phyloP scores from a whole-genome alignment of 139 green algal species.

The Dunaliella sp. region DNA sequence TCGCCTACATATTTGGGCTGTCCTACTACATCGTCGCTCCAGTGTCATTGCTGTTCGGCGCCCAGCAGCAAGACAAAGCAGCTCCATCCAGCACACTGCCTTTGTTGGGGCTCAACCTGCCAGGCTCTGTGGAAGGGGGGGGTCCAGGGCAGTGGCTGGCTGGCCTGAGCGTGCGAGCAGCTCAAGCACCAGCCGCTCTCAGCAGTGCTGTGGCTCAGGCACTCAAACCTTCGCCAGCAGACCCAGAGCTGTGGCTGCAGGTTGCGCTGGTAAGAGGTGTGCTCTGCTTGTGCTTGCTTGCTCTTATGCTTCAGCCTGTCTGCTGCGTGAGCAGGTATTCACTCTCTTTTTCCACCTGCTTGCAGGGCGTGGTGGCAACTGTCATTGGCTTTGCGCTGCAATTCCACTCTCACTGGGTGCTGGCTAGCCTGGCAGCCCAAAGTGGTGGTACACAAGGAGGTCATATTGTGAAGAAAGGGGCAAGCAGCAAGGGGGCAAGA shows the following conservation, averaged over 20 bases:
- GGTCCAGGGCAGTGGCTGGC: background rate
- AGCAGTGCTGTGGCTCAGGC: background rate
- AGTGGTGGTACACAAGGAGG: conserved; percentile 9
- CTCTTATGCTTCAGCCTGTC: too few relatives aligned
- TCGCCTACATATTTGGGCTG: conserved; percentile 79
- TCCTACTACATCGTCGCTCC: conserved; percentile 72
- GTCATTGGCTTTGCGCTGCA: conserved; percentile 55
- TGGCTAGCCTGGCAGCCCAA: conserved; percentile 41
- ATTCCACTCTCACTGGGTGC: conserved; percentile 44
- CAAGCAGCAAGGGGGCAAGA: background rate
- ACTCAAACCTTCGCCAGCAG: too few relatives aligned
- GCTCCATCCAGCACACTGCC: too few relatives aligned
- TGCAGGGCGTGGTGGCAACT: conserved; percentile 48
- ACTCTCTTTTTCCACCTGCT: too few relatives aligned
- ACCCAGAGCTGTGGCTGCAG: too few relatives aligned
- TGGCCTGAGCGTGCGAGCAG: background rate
- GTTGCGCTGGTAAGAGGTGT: too few relatives aligned
- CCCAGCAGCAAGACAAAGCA: too few relatives aligned
- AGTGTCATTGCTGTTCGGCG: conserved; percentile 57
- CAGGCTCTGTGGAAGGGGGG: too few relatives aligned
- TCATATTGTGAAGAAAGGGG: background rate
- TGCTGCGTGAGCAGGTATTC: too few relatives aligned
- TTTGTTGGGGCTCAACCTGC: too few relatives aligned
- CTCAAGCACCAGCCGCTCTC: background rate
- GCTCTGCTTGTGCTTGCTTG: too few relatives aligned